phyloP scores from a whole-genome alignment of 805 yeast species.

The Zygosaccharomyces bisporus region DNA sequence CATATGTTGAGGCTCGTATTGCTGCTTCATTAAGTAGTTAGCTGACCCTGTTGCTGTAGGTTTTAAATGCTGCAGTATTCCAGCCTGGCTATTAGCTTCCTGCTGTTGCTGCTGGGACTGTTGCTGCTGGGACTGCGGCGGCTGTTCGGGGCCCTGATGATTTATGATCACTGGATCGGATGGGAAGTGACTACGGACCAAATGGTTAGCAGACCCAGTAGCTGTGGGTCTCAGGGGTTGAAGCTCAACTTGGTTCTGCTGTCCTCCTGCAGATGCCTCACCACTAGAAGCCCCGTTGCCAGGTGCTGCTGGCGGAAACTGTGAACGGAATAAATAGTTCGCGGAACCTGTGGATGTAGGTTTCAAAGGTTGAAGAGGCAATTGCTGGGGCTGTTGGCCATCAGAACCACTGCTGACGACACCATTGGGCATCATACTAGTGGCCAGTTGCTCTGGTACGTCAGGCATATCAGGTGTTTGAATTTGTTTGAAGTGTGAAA shows the following conservation, averaged over 20 bases:
- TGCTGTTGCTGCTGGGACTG: constrained; percentile 12
- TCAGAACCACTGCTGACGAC: not conserved
- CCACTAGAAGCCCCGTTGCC: not conserved
- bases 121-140: constrained; percentile 11
- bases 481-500: constrained; percentile 70
- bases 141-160: constrained; percentile 19
- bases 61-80: constrained; percentile 30
- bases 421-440: constrained; percentile 3
- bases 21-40: constrained; percentile 31
- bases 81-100: not conserved
- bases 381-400: constrained; percentile 10
- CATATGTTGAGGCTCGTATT: constrained; percentile 13
- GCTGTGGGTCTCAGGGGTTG: constrained; percentile 38
- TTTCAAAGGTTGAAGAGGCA: constrained; percentile 33
- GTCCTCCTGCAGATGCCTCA: not conserved
- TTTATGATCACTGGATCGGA: constrained; percentile 20
- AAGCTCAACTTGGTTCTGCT: constrained; percentile 6
- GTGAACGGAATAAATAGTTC: constrained; percentile 30
- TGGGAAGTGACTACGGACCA: constrained; percentile 28
- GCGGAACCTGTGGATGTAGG: constrained; percentile 38
- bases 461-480: constrained; percentile 59
- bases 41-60: constrained; percentile 38
- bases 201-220: constrained; percentile 41
- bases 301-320: constrained; percentile 12
- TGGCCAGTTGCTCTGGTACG: constrained; percentile 10